Base-by-base conservation (phyloP, 2,329 filamentous ascomycete genomes). In the Cercospora sp. region DNA sequence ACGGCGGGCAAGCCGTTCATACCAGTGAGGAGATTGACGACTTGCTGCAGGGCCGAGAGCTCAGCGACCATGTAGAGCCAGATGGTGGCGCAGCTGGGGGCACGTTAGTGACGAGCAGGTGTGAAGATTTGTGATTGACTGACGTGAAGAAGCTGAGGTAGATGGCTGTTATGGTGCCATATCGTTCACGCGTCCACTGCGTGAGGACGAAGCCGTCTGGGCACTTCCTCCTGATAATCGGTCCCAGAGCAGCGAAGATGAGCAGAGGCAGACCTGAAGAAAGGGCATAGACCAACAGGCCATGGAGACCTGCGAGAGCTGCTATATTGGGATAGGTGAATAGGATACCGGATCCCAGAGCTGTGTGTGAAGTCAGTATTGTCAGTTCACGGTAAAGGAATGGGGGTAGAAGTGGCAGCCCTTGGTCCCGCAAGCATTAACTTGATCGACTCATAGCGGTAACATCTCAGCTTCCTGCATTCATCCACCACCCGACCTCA, bases 391-490 rank as follows among this genome's bases (percentile, higher is more conserved):
- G 76, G 78, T 75, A 74, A 77, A 79, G 80, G 79, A 82, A 81
- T 67, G 70, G 83, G 76, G 76, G 77, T 72, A 76, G 79, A 88
- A 92, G 91, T 91, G 91, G 91, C 91, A 94, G 91, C 91, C 94
- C 92, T 86, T 94, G 94, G 92, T 90, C 92, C 94, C 92, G 92
- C 92, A 95, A 95, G 92, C 90, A 93, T 94, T 95, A 94, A 92
- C 92, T 95, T 95, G 92, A 92, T 95, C 92, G 91, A 94, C 91
- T 94, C 89, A 83, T 91, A 85, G 94, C 92, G 91, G 92, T 95
- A 88, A 88, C 90, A 90, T 94, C 92, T 95, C 92, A 94, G 92
- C 92, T 87, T 93, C 87, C 83, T 87, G 64, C 67, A 33, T 67
- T 36, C 60, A 33, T 57, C 53, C 45, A 10, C 30, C 65, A 63